These are phyloP conservation scores for Flaveria linearis DNA, from an alignment of 129 eudicot species.

Conservation along the genomic window DNA sequence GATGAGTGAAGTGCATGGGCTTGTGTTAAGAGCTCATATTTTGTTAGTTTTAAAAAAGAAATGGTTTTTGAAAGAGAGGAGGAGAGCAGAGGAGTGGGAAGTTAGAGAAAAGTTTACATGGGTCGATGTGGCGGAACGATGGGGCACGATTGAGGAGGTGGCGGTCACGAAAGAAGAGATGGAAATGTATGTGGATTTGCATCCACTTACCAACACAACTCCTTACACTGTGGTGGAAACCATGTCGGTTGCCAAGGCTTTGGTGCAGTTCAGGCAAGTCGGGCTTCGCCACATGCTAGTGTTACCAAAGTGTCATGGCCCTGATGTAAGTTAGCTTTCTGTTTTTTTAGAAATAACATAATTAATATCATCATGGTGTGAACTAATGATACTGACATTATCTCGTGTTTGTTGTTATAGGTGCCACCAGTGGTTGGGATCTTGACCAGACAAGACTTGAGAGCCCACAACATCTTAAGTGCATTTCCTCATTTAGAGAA, in stretches of 20 bases:
- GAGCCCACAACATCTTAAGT: constrained; percentile 73
- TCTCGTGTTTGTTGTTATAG: constrained; percentile 40
- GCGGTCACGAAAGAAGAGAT: constrained; percentile 66
- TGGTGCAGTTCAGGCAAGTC: constrained; percentile 92
- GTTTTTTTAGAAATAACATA: neutral
- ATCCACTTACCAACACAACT: constrained; percentile 82
- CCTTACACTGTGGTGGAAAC: constrained; percentile 82
- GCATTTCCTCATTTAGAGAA: constrained; percentile 55
- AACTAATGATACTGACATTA: constrained; percentile 37
- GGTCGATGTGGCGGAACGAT: constrained; percentile 71
- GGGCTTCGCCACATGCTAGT: constrained; percentile 89
- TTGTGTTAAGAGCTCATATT: constrained; percentile 77
- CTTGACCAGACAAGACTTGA: constrained; percentile 91
- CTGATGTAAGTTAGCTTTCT: constrained; percentile 51
- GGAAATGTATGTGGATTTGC: constrained; percentile 88
- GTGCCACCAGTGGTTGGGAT: constrained; percentile 82
- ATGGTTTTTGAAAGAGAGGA: constrained; percentile 60
- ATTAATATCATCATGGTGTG: neutral
- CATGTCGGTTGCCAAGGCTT: constrained; percentile 84
- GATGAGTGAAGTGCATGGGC: constrained; percentile 59
- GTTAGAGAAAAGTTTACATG: constrained; percentile 63
- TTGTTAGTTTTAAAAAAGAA: constrained; percentile 70
- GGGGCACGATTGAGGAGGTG: constrained; percentile 62
- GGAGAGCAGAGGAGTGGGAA: constrained; percentile 82
- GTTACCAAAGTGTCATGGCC: constrained; percentile 66